Percentiles rank a stretch among this genome's conserved stretches.
phyloP scores from a whole-genome alignment of 225 moss, liverwort and hornwort genomes.

The Thuidium tamariscinum region DNA sequence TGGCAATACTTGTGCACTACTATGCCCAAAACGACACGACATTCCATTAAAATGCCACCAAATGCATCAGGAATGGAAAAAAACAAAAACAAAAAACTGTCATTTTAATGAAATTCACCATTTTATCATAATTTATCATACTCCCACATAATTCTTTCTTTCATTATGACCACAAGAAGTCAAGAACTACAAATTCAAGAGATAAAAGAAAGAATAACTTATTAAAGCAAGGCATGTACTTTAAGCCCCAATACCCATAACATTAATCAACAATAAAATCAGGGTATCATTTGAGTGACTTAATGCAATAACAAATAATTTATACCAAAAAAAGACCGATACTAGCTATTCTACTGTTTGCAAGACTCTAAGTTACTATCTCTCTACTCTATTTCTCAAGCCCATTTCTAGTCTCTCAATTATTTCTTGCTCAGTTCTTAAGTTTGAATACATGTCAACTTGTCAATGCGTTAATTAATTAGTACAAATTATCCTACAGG shows the following conservation, averaged over 20 bases:
- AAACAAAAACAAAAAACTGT: too few species aligned
- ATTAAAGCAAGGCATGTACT: not conserved
- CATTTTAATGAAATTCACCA: too few species aligned
- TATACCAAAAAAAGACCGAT: not conserved
- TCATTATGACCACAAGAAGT: not conserved
- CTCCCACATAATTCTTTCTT: not conserved
- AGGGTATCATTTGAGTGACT: not conserved
- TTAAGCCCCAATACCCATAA: not conserved
- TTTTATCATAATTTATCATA: too few species aligned
- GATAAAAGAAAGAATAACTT: not conserved
- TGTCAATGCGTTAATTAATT: not conserved
- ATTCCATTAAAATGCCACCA: too few species aligned
- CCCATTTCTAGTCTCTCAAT: not conserved
- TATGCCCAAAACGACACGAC: too few species aligned
- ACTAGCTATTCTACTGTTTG: not conserved
- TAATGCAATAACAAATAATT: not conserved
- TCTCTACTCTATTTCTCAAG: not conserved
- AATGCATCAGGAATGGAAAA: too few species aligned
- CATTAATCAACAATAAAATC: fast-evolving
- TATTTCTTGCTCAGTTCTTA: not conserved
- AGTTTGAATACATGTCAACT: not conserved
- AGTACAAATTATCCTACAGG: not conserved
- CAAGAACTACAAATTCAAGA: not conserved
- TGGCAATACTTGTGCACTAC: too few species aligned
- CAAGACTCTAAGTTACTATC: not conserved